phyloP scores from a whole-genome alignment of 768 basidiomycete species.

The Amanita molliuscula region DNA sequence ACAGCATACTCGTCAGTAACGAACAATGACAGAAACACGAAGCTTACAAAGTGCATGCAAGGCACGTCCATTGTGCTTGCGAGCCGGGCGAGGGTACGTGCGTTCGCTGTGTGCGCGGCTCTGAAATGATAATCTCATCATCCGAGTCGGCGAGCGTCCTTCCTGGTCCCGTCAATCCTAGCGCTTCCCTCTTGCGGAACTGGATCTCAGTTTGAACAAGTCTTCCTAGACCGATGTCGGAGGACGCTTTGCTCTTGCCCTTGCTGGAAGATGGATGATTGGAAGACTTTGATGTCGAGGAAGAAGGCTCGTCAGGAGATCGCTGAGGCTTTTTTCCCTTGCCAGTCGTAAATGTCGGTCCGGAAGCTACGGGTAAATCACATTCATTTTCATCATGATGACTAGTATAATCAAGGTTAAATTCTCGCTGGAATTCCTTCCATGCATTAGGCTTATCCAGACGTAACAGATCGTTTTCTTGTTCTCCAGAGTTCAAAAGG shows the following conservation, averaged over 20 bases:
- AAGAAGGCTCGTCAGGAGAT: neutral
- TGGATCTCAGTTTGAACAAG: conserved; percentile 33
- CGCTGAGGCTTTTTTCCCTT: conserved; percentile 10
- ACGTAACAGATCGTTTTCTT: conserved; percentile 29
- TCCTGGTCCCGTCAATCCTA: conserved; percentile 29
- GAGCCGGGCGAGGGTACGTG: neutral
- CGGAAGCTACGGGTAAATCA: conserved; percentile 21
- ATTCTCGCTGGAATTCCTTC: conserved; percentile 40
- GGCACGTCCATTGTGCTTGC: conserved; percentile 37
- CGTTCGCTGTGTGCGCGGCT: neutral
- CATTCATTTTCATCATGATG: conserved; percentile 11
- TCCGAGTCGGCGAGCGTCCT: conserved; percentile 13
- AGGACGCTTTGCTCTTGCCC: neutral
- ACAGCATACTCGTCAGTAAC: conserved; percentile 6
- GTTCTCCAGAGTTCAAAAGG: conserved; percentile 35
- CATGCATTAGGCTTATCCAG: conserved; percentile 18
- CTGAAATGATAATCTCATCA: conserved; percentile 8
- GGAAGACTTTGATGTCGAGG: neutral
- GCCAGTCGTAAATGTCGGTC: conserved; percentile 19
- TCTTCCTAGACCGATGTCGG: conserved; percentile 19
- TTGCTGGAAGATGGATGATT: conserved; percentile 1
- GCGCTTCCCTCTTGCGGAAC: conserved; percentile 31
- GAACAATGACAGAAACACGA: neutral
- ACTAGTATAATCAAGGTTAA: conserved; percentile 29
- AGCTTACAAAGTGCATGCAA: conserved; percentile 56